Percentiles rank a stretch among this genome's conserved stretches.
Conservation (phyloP, 73 alveolate species). For the Halteria grandinella region DNA sequence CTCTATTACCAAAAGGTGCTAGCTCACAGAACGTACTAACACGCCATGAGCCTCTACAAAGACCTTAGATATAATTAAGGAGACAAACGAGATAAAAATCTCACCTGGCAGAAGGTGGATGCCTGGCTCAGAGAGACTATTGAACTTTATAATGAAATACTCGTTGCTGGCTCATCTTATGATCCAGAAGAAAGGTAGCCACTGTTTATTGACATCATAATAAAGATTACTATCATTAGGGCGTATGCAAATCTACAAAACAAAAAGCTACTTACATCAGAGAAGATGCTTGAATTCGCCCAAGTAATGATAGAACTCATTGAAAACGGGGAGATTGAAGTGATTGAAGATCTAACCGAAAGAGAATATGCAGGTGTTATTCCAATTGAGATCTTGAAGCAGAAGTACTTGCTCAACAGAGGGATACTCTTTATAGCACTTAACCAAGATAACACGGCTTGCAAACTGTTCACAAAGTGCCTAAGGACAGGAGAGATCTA, state of each 20-base stretch:
- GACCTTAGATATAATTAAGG: conserved; percentile 35
- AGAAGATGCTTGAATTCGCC: conserved; percentile 40
- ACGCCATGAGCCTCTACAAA: conserved; percentile 46
- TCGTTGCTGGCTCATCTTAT: conserved; percentile 34
- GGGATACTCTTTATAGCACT: conserved; percentile 16
- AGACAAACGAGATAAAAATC: neutral
- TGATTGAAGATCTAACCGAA: neutral
- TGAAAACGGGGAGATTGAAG: conserved; percentile 19
- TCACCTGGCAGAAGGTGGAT: conserved; percentile 46
- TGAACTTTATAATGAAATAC: conserved; percentile 16
- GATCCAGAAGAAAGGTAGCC: conserved; percentile 37
- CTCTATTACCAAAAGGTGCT: conserved; percentile 30
- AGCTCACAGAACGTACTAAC: conserved; percentile 49
- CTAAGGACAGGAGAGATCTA: conserved; percentile 23
- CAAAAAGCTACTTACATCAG: conserved; percentile 46
- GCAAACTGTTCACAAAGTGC: conserved; percentile 30
- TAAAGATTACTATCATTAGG: conserved; percentile 39
- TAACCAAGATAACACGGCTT: conserved; percentile 18
- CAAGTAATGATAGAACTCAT: conserved; percentile 14
- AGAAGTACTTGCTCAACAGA: conserved; percentile 33
- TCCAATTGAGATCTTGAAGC: conserved; percentile 10
- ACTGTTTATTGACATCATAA: conserved; percentile 38
- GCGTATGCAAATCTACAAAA: conserved; percentile 27
- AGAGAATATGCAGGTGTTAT: conserved; percentile 38
- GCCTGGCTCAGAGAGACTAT: conserved; percentile 48